phyloP scores from a whole-genome alignment of 441 rosid genomes.

The Hura crepitans region DNA sequence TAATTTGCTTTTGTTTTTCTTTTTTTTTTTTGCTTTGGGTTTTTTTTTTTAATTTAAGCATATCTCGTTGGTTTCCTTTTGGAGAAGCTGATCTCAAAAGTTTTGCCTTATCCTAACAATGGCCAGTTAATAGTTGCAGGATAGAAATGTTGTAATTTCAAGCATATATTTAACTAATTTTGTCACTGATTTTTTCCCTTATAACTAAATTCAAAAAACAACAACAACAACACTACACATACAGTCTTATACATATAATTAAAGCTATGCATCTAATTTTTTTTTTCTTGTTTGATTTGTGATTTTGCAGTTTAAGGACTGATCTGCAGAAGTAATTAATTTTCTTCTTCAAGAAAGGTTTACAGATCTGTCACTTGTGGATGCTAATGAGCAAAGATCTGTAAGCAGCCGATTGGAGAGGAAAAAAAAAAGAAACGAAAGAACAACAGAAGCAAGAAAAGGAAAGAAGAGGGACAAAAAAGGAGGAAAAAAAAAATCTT shows the following conservation, averaged over 20 bases:
- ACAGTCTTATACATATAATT: neutral
- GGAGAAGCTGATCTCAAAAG: conserved; percentile 22
- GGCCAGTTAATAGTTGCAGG: conserved; percentile 10
- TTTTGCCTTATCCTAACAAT: neutral
- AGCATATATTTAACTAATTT: neutral
- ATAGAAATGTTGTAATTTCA: neutral
- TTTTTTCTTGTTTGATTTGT: conserved; percentile 15
- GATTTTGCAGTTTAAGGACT: conserved; percentile 32
- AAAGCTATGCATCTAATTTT: neutral
- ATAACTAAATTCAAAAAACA: neutral
- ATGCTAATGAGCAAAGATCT: conserved; percentile 32
- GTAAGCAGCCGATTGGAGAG: conserved; percentile 14
- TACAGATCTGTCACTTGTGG: conserved; percentile 46
- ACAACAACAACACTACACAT: neutral
- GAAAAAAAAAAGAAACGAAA: conserved; percentile 7
- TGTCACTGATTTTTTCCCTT: neutral
- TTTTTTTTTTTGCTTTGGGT: neutral
- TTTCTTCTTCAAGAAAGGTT: conserved; percentile 17
- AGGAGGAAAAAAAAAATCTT: conserved; percentile 13
- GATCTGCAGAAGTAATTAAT: conserved; percentile 26
- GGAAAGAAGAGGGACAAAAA: conserved; percentile 1
- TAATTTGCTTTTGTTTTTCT: conserved; percentile 26
- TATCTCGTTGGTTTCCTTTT: neutral
- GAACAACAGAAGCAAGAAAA: conserved; percentile 6
- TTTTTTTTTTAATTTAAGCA: neutral